Base-by-base conservation (phyloP, 768 basidiomycete genomes). In the Suillus weaverae region DNA sequence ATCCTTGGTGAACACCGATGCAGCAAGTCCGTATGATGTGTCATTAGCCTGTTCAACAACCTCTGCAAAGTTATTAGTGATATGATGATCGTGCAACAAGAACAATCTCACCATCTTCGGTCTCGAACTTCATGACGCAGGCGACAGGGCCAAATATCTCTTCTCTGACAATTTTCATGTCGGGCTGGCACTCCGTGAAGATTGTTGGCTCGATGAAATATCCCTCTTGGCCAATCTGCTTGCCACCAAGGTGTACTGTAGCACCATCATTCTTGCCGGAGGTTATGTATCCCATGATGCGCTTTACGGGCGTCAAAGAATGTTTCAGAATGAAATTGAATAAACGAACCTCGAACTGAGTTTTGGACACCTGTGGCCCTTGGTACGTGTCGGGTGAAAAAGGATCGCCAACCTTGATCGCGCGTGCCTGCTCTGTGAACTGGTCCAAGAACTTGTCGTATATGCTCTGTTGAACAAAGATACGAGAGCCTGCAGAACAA, bases 401-500 rank as follows among this genome's bases (percentile, higher is more conserved):
- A 1, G 84, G 82, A 70, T 82, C 77, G 16, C 85, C 86, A 44
- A 80, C 70, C 66, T 79, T 72, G 61, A 78, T 68, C 10, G 62
- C 46, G 65, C 80, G 62, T 4, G 73, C 69, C 5, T 78, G 72
- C 35, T 68, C 77, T 8, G 79, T 77, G 70, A 86, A 81, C 53
- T 71, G 71, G 54, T 78, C 75, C 62, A 87, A 68, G 76, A 88
- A 87, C 62, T 78, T 71, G 74, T 88, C 87, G 76, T 87, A 88
- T 65, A 88, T 81, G 2, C 73, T 70, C 53, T 81, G 81, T 65
- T 88, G 86, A 32, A 89, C 83, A 64, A 81, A 86, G 60, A 87
- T 81, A 46, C 88, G 77, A n/a, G 86, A 85, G 6, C 86, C 84
- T 53, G 85, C 84, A 65, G 78, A 78, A 72, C 84, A 85, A 62